Evolutionary conservation across 2,329 filamentous ascomycete genomes (phyloP).

Genomic region (Aspergillus niger): DNA sequence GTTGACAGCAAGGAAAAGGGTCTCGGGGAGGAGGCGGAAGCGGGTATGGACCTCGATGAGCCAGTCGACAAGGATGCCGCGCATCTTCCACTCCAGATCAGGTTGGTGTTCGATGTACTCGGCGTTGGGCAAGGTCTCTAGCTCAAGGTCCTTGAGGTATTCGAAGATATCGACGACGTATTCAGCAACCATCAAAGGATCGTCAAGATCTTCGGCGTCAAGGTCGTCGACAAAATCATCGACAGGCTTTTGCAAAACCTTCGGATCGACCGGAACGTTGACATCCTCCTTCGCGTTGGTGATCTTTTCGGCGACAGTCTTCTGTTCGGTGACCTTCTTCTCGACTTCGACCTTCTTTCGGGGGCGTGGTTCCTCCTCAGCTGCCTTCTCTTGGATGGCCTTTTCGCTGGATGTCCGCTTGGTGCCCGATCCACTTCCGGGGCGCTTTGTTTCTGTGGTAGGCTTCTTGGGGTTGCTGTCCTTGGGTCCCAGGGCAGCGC

Average conservation of each 20-base stretch:
- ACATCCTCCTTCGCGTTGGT: slow-evolving; percentile 34
- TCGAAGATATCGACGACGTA: slow-evolving; percentile 98
- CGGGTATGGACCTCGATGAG: slow-evolving; percentile 96
- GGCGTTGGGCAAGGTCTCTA: slow-evolving; percentile 78
- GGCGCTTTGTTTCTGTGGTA: slow-evolving; percentile 66
- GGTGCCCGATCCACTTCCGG: slow-evolving; percentile 75
- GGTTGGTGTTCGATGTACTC: slow-evolving; percentile 95
- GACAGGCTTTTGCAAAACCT: slow-evolving; percentile 44
- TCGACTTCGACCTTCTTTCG: slow-evolving; percentile 66
- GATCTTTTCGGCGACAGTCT: slow-evolving; percentile 32
- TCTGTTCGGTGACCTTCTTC: slow-evolving; percentile 41
- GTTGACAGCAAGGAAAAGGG: slow-evolving; percentile 94
- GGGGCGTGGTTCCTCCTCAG: slow-evolving; percentile 61
- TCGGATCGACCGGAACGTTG: slow-evolving; percentile 34
- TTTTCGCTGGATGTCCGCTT: slow-evolving; percentile 61
- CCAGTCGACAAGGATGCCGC: slow-evolving; percentile 96
- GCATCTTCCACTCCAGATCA: slow-evolving; percentile 97
- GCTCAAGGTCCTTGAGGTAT: slow-evolving; percentile 85
- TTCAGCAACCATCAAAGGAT: slow-evolving; percentile 96
- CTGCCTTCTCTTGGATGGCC: slow-evolving; percentile 61
- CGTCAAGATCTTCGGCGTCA: slow-evolving; percentile 84
- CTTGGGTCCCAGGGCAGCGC: slow-evolving; percentile 66
- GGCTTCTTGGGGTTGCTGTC: slow-evolving; percentile 65
- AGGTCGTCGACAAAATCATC: slow-evolving; percentile 57
- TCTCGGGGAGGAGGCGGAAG: slow-evolving; percentile 93